Evolutionary conservation across 139 green algal genomes (phyloP), one percentile per base, ranked within the genome.

Genomic region (Prasinococcaceae sp.): DNA sequence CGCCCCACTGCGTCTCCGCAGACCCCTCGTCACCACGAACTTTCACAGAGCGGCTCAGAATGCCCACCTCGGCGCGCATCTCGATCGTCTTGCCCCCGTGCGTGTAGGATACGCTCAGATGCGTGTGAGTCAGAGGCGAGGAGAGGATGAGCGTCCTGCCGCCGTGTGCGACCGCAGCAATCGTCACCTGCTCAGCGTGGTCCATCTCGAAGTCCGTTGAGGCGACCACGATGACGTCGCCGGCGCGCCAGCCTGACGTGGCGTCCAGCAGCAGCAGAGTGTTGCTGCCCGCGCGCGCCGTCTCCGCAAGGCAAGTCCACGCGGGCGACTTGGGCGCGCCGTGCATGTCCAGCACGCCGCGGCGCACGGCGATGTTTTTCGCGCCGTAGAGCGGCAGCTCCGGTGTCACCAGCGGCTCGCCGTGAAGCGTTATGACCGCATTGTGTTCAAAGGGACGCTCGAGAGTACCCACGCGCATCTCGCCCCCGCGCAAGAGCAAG

Each of bases 351-450:
- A 83, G 60, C 0, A 26, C 60, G 46, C 75, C 75, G 22, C 70
- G 29, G 4, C 78, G 67, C 26, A 83, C 59, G 1, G 63, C 78
- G 8, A 83, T 55, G 6, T 55, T 47, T 57, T 84, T 84, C 38
- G 65, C 68, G 35, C 78, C 78, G 55, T 81, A 86, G 27, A 70
- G 32, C 2, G 79, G 79, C 47, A 86, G 65, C 51, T 81, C 66
- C n/a, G 19, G 16, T 1, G 45, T 35, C 42, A 25, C 57, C 35
- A 52, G 55, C 3, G 65, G 75, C 16, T 37, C 28, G 30, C 78
- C 76, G 30, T 74, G 70, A 47, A 86, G 35, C 4, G 74, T 84
- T 50, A 86, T 83, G 35, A 41, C 61, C 1, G 69, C 74, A 3
- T 57, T 49, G 36, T 58, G 55, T 3, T 9, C 36, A 56, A 60